Percentiles rank a stretch among this genome's conserved stretches.
phyloP scores from a whole-genome alignment of 371 early-diverging fungal genomes.

The Mortierella sp. region DNA sequence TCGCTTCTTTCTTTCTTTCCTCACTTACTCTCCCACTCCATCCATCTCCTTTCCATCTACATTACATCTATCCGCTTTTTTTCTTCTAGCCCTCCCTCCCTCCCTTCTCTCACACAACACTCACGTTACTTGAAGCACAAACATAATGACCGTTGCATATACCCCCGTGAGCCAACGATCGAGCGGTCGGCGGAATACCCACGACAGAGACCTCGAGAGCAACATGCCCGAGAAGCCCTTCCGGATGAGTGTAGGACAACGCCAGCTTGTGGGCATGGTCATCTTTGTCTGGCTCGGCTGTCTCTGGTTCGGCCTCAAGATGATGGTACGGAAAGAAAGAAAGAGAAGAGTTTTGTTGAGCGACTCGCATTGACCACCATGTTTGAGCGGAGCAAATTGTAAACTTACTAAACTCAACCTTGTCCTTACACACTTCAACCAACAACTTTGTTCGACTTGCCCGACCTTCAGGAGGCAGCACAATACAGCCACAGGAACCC shows the following conservation, averaged over 20 bases:
- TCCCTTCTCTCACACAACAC: background rate
- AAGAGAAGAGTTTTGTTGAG: background rate
- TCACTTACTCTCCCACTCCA: background rate
- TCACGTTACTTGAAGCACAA: background rate
- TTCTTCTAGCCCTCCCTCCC: background rate
- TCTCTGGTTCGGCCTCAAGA: conserved; percentile 29
- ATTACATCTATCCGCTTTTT: background rate
- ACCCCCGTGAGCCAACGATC: conserved; percentile 18
- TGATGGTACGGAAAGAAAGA: conserved; percentile 24
- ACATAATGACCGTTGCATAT: conserved; percentile 25
- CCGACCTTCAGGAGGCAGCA: conserved; percentile 17
- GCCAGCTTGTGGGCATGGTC: conserved; percentile 28
- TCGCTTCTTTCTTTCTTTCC: background rate
- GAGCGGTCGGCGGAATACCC: background rate
- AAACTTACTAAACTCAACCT: background rate
- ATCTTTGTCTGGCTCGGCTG: conserved; percentile 28
- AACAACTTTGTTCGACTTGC: too few relatives aligned
- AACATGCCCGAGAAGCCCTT: conserved; percentile 15
- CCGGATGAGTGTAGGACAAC: conserved; percentile 20
- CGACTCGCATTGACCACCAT: background rate
- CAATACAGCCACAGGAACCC: conserved; percentile 16
- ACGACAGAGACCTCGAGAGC: conserved; percentile 15
- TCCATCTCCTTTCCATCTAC: background rate
- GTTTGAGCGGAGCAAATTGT: background rate
- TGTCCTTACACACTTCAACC: background rate